Evolutionary conservation across 139 green algal species (phyloP), one percentile per base, ranked within the genome.

Genomic region (Chlorella sp.): DNA sequence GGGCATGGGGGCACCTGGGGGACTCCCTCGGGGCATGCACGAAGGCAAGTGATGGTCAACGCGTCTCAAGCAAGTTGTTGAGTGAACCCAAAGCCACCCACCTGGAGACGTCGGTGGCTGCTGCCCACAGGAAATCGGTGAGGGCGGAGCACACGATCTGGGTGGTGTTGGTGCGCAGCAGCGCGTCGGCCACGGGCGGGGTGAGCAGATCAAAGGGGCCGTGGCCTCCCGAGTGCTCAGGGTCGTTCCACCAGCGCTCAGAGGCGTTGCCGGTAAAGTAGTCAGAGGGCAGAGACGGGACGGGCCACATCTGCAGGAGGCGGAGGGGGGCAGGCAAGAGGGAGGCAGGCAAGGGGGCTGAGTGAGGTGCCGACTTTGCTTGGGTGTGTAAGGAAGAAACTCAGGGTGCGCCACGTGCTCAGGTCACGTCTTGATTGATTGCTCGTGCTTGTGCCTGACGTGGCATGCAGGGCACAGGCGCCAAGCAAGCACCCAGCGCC

Each of bases 171-270:
- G 57, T 34, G 5, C 66, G 57, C 15, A 77, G 57, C 81, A 86
- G 81, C 9, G 57, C 81, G 14, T 75, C 81, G 7, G 81, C 81
- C 0, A 77, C 34, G 0, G 81, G 81, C 0, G 81, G 81, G 0
- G 81, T 86, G 34, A 86, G 60, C 57, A 86, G 9, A n/a, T 86
- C 81, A n/a, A 86, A 86, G 57, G 37, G 57, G 57, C 81, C 81
- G 24, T 86, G 81, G 12, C 81, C 81, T 40, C 79, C 32, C 18
- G 1, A 24, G 32, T 68, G 28, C 30, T 69, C 81, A 7, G 57
- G 60, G 57, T 57, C n/a, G 18, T 7, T 36, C 81, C 81, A 86
- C 81, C 81, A 86, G 34, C 32, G 12, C 19, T 75, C 34, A 22
- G 57, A 76, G 53, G 16, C 0, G 34, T 86, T 86, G 42, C 7